phyloP scores from a whole-genome alignment of 2,329 filamentous ascomycete species.

The Plenodomus lindquistii region DNA sequence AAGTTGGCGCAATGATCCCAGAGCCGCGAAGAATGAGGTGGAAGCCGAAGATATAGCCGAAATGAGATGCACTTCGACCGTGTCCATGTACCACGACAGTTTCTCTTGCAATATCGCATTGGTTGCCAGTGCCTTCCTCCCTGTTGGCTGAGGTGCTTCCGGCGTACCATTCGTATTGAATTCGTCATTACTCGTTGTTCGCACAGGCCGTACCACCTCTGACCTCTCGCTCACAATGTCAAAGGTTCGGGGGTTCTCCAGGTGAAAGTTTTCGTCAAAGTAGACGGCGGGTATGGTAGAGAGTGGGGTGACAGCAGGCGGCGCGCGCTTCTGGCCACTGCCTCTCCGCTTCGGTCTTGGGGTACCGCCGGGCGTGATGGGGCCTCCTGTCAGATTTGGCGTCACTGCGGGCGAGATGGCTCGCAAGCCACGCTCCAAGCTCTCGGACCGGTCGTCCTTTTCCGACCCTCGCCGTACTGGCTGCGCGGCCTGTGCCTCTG shows the following conservation, averaged over 20 bases:
- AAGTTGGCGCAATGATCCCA: constrained; percentile 87
- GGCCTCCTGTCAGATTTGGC: constrained; percentile 47
- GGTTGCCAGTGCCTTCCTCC: constrained; percentile 84
- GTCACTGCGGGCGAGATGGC: constrained; percentile 38
- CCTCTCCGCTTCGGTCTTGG: constrained; percentile 55
- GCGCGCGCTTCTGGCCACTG: constrained; percentile 61
- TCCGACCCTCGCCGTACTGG: constrained; percentile 52
- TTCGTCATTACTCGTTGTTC: constrained; percentile 54
- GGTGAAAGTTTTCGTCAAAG: constrained; percentile 90
- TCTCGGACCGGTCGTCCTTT: constrained; percentile 55
- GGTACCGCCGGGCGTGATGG: constrained; percentile 51
- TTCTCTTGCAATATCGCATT: constrained; percentile 99
- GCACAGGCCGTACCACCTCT: constrained; percentile 78
- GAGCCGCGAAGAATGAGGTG: constrained; percentile 91
- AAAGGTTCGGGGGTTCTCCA: constrained; percentile 95
- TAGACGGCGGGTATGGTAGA: constrained; percentile 93
- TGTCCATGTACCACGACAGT: constrained; percentile 99
- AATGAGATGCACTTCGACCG: constrained; percentile 94
- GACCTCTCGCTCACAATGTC: constrained; percentile 95
- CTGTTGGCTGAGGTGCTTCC: constrained; percentile 57
- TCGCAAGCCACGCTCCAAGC: constrained; percentile 49
- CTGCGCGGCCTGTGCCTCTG: constrained; percentile 63
- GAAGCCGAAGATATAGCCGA: constrained; percentile 95
- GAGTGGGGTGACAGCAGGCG: constrained; percentile 78
- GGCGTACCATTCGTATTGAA: constrained; percentile 62